Conservation (phyloP, 352 stramenopile species). For the Globisporangium recalcitrans region DNA sequence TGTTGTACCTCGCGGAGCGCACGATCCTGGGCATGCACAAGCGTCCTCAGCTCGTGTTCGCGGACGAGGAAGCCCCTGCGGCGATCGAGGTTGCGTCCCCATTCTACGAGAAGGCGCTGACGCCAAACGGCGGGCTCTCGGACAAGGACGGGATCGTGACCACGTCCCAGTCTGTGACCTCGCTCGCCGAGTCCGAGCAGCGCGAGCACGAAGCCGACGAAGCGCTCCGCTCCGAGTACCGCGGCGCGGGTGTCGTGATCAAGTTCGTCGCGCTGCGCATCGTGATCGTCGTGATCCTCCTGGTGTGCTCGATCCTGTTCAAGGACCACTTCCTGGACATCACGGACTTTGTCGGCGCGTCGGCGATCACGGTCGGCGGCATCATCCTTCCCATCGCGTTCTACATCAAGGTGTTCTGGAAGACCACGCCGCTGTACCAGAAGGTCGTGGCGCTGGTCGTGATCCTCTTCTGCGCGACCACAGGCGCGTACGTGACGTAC, state of each 20-base stretch:
- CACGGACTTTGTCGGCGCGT: constrained; percentile 25
- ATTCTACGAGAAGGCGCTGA: constrained; percentile 10
- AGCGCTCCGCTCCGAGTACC: constrained; percentile 15
- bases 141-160: constrained; percentile 3
- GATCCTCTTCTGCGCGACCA: constrained; percentile 20
- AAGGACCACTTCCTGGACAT: constrained; percentile 19
- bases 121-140: not conserved
- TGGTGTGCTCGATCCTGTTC: constrained; percentile 15
- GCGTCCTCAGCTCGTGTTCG: constrained; percentile 19
- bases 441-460: constrained; percentile 15
- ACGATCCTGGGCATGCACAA: constrained; percentile 57
- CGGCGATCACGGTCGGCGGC: constrained; percentile 22
- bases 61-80: constrained; percentile 6
- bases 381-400: constrained; percentile 28
- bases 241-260: constrained; percentile 11
- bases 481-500: constrained; percentile 25
- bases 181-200: constrained; percentile 11
- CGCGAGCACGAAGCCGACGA: constrained; percentile 10
- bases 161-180: constrained; percentile 12
- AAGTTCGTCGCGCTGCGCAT: constrained; percentile 16
- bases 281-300: constrained; percentile 10
- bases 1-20: constrained; percentile 53
- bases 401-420: constrained; percentile 25
- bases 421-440: constrained; percentile 18
- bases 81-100: not conserved